A percentile compares a stretch with the other conserved stretches of the same genome.
These are phyloP conservation scores for Emiliania huxleyi DNA, from an alignment of 78 protist species.

Conservation along the genomic window DNA sequence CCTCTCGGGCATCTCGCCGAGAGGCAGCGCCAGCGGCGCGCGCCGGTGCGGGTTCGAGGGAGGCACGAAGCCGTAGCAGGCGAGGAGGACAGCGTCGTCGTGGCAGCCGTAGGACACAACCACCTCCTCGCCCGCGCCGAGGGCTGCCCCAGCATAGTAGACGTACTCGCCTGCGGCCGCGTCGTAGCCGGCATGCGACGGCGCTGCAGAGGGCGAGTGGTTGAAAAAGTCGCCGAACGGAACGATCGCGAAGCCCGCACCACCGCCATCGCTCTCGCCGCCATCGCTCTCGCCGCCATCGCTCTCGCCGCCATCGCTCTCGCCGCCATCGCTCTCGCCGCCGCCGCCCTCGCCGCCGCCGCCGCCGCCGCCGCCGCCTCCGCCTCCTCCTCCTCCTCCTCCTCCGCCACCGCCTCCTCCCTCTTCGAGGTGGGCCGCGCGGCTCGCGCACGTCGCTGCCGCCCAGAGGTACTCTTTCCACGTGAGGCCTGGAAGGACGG, in stretches of 20 bases:
- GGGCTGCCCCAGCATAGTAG: neutral
- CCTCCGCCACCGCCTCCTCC: too few species aligned
- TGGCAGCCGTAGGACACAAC: neutral
- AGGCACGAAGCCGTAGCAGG: neutral
- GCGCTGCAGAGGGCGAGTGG: neutral
- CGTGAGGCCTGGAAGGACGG: neutral
- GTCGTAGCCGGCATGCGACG: neutral
- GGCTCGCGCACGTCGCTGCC: neutral
- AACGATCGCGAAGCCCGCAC: neutral
- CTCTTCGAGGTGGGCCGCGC: neutral
- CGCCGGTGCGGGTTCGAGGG: neutral
- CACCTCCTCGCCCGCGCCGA: neutral
- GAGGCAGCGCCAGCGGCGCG: neutral
- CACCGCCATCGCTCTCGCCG: neutral
- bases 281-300: neutral
- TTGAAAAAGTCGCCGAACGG: neutral
- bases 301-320: too few species aligned
- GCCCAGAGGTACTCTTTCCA: neutral
- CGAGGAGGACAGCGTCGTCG: neutral
- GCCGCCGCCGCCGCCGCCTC: neutral
- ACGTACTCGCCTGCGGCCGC: neutral
- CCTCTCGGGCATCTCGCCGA: neutral
- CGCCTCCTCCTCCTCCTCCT: too few species aligned
- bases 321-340: too few species aligned
- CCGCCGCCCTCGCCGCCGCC: neutral